Conservation (phyloP, 495 filamentous ascomycete species). For the Penicillium macrosclerotiorum region DNA sequence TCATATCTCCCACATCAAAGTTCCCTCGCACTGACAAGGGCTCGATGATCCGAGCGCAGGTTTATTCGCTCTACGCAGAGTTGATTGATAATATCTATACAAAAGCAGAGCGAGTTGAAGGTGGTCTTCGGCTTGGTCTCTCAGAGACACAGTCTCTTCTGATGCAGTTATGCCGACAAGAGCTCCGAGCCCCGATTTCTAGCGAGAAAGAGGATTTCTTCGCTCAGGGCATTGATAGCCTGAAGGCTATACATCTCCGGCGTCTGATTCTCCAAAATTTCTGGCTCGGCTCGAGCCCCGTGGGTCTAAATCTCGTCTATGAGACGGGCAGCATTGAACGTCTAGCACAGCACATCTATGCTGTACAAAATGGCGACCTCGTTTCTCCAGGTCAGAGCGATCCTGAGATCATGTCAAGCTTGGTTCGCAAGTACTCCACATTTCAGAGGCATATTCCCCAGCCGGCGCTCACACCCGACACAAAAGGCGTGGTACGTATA, state of each 20-base stretch:
- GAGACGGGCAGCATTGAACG: constrained; percentile 46
- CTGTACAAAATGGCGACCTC: constrained; percentile 34
- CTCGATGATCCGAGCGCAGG: constrained; percentile 54
- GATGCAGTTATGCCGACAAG: constrained; percentile 35
- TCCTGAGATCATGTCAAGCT: constrained; percentile 34
- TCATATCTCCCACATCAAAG: constrained; percentile 37
- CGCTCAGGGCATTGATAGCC: constrained; percentile 55
- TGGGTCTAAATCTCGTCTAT: constrained; percentile 49
- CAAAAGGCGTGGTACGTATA: constrained; percentile 41
- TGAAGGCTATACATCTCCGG: constrained; percentile 58
- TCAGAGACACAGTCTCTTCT: constrained; percentile 42
- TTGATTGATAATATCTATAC: constrained; percentile 50
- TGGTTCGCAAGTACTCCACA: constrained; percentile 50
- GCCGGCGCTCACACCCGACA: constrained; percentile 15
- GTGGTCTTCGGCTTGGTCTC: constrained; percentile 35
- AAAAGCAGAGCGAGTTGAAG: constrained; percentile 26
- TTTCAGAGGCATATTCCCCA: constrained; percentile 39
- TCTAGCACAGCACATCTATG: constrained; percentile 46
- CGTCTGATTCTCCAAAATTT: constrained; percentile 48
- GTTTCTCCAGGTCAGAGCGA: constrained; percentile 24
- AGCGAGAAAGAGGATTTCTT: constrained; percentile 50
- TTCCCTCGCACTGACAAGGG: constrained; percentile 56
- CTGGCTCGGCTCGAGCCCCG: constrained; percentile 26
- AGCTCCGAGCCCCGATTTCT: constrained; percentile 40
- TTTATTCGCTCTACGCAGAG: constrained; percentile 45